Percentiles rank a stretch among this genome's conserved stretches.
Conservation (phyloP, 2,329 filamentous ascomycete genomes). For the Colletotrichum destructivum region DNA sequence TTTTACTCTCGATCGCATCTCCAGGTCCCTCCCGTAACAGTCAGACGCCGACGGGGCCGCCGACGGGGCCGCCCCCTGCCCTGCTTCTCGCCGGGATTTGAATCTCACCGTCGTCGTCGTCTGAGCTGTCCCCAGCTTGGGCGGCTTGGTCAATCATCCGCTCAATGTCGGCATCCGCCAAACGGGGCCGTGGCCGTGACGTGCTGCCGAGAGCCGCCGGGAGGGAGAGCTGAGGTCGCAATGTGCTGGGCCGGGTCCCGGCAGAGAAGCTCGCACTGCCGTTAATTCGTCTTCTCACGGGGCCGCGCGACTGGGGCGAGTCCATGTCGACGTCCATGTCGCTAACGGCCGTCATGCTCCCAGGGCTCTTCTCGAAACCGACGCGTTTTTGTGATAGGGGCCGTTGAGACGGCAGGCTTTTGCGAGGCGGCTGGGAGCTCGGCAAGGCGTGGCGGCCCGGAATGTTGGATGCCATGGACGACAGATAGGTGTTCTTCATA, state of each 20-base stretch:
- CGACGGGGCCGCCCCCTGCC: slow-evolving; percentile 45
- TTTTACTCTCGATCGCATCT: too few relatives aligned
- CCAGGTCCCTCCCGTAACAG: background rate
- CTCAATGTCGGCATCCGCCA: slow-evolving; percentile 72
- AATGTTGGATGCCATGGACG: slow-evolving; percentile 51
- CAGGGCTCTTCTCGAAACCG: slow-evolving; percentile 64
- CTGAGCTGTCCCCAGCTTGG: slow-evolving; percentile 67
- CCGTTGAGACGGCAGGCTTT: slow-evolving; percentile 66
- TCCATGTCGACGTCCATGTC: slow-evolving; percentile 63
- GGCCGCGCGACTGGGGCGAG: slow-evolving; percentile 54
- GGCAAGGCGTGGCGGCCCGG: slow-evolving; percentile 59
- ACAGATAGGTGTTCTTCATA: slow-evolving; percentile 69
- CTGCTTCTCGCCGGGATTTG: slow-evolving; percentile 58
- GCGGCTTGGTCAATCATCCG: slow-evolving; percentile 70
- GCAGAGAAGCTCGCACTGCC: slow-evolving; percentile 48
- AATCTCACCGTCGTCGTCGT: slow-evolving; percentile 71
- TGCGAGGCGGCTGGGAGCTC: slow-evolving; percentile 64
- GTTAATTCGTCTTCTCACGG: slow-evolving; percentile 46
- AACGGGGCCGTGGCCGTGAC: slow-evolving; percentile 56
- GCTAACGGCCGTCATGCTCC: slow-evolving; percentile 53
- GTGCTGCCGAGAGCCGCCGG: slow-evolving; percentile 63
- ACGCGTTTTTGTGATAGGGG: slow-evolving; percentile 61
- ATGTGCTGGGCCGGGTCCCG: slow-evolving; percentile 18
- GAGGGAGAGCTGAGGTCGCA: slow-evolving; percentile 62
- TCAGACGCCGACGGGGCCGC: slow-evolving; percentile 27